Percentiles rank a stretch among this genome's conserved stretches.
These are phyloP conservation scores for Neoascochyta sp. DNA, from an alignment of 2,329 filamentous ascomycete genomes.

Conservation along the genomic window DNA sequence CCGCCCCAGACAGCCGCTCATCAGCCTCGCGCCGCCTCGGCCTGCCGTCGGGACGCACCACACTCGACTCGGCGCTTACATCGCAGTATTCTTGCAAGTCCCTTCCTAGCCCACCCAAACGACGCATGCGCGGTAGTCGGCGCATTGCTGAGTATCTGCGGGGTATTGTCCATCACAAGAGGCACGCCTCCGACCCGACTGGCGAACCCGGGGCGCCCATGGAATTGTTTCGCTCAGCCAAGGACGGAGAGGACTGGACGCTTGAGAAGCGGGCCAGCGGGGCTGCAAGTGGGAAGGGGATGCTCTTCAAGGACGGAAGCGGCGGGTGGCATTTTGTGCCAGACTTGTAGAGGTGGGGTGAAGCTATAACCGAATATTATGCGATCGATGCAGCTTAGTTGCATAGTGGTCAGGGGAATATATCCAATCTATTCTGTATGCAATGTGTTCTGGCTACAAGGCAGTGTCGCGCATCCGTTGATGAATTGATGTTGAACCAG, in stretches of 20 bases:
- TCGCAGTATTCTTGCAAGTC: conserved; percentile 6
- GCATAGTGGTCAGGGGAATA: no score
- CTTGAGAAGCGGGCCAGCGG: conserved; percentile 14
- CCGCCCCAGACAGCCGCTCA: conserved; percentile 4
- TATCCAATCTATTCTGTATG: no score
- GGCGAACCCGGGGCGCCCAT: no score
- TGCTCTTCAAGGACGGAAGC: conserved; percentile 14
- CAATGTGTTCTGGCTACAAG: no score
- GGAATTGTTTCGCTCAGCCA: conserved; percentile 9
- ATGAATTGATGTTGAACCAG: no score
- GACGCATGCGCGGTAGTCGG: conserved; percentile 13
- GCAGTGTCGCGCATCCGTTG: no score
- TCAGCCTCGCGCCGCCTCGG: conserved; percentile 12
- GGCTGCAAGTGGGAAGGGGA: conserved; percentile 7
- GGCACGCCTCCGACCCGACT: no score
- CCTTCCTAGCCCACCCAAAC: conserved; percentile 3
- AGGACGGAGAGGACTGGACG: conserved; percentile 17
- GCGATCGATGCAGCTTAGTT: no score
- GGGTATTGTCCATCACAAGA: conserved; percentile 9
- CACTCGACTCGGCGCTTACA: conserved; percentile 11
- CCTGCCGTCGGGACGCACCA: conserved; percentile 8
- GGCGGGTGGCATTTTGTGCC: conserved; percentile 14
- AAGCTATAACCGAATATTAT: no score
- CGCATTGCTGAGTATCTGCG: conserved; percentile 6
- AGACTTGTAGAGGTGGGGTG: conserved; percentile 9